These are phyloP conservation scores for Boletus sp. DNA, from an alignment of 1,284 basidiomycete genomes.

Conservation along the genomic window DNA sequence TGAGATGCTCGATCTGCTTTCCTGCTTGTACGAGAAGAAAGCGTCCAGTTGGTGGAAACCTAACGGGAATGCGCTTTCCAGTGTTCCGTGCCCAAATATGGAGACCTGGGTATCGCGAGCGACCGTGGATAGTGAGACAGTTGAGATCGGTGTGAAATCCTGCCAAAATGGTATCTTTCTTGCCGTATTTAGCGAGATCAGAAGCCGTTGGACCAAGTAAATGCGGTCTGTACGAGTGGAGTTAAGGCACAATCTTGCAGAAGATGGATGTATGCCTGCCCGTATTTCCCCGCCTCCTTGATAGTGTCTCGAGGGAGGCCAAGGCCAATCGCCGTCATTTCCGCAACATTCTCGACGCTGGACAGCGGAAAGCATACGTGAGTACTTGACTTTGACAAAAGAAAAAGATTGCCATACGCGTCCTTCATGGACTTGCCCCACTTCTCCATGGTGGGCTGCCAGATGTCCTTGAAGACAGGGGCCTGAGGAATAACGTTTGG, in stretches of 20 bases:
- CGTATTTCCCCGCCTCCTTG: conserved; percentile 75
- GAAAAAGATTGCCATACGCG: conserved; percentile 52
- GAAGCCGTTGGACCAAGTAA: conserved; percentile 89
- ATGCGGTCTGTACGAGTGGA: conserved; percentile 57
- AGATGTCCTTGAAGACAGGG: conserved; percentile 17
- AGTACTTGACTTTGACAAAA: not conserved
- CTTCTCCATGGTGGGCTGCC: conserved; percentile 57
- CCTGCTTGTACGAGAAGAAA: conserved; percentile 84
- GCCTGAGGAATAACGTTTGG: conserved; percentile 75
- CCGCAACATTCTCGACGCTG: conserved; percentile 75
- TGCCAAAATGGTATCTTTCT: conserved; percentile 78
- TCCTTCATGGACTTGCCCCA: conserved; percentile 86
- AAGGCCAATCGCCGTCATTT: conserved; percentile 81
- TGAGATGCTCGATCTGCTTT: conserved; percentile 87
- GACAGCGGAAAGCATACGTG: not conserved
- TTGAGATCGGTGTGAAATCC: conserved; percentile 88
- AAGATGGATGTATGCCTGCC: conserved; percentile 43
- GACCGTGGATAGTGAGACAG: conserved; percentile 86
- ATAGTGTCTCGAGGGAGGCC: conserved; percentile 67
- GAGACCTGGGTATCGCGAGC: conserved; percentile 79
- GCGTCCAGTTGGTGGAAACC: conserved; percentile 69
- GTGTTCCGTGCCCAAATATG: conserved; percentile 91
- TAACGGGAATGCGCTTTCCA: conserved; percentile 81
- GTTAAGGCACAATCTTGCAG: conserved; percentile 1
- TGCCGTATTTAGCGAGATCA: conserved; percentile 73